Conservation (phyloP, 2,329 filamentous ascomycete species). For the Colletotrichum sp. region DNA sequence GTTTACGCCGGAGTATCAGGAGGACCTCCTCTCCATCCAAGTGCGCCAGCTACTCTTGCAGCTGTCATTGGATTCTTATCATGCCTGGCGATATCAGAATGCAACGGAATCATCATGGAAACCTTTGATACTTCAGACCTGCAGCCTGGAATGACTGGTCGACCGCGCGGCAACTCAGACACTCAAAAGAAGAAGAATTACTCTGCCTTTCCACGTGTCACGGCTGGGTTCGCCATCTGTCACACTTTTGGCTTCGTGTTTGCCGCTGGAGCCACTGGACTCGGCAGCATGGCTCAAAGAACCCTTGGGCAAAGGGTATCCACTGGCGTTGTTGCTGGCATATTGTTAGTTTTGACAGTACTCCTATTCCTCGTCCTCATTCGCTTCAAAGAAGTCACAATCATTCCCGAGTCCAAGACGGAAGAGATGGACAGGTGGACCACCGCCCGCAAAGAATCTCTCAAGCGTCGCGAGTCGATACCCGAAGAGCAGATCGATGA, state of each 20-base stretch:
- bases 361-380: constrained; percentile 66
- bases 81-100: constrained; percentile 76
- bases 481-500: constrained; percentile 24
- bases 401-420: constrained; percentile 67
- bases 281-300: constrained; percentile 72
- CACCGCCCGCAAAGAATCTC: constrained; percentile 53
- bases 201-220: constrained; percentile 76
- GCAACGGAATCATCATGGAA: constrained; percentile 80
- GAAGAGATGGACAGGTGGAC: constrained; percentile 60
- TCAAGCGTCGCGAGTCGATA: constrained; percentile 48
- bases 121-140: constrained; percentile 82
- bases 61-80: constrained; percentile 72
- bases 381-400: constrained; percentile 70
- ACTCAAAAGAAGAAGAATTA: constrained; percentile 67
- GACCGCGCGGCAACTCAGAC: constrained; percentile 46
- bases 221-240: constrained; percentile 72
- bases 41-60: constrained; percentile 71
- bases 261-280: constrained; percentile 70
- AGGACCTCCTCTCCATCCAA: constrained; percentile 64
- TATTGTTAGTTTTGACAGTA: constrained; percentile 69
- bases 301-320: constrained; percentile 70
- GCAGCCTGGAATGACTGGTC: constrained; percentile 71
- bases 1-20: constrained; percentile 71
- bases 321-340: constrained; percentile 71
- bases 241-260: constrained; percentile 73